phyloP scores from a whole-genome alignment of 1,284 basidiomycete genomes.

The Meripilus lineatus region DNA sequence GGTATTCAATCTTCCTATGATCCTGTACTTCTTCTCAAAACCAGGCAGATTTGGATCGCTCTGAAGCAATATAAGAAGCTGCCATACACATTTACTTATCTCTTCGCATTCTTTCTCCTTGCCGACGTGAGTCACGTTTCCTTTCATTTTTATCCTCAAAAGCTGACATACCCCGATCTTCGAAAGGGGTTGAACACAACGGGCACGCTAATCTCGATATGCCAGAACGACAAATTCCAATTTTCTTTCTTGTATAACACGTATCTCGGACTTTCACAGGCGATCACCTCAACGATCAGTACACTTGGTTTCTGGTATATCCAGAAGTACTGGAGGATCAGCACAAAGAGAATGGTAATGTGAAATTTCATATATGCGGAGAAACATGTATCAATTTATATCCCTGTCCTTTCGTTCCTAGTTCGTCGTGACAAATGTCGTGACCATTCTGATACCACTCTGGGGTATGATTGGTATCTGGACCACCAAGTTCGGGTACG shows the following conservation, averaged over 20 bases:
- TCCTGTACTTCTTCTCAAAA: constrained; percentile 1
- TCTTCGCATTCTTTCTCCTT: constrained; percentile 72
- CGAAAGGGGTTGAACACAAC: constrained; percentile 72
- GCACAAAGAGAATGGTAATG: constrained; percentile 71
- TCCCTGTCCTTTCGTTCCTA: constrained; percentile 18
- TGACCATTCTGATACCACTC: constrained; percentile 72
- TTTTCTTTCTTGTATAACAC: constrained; percentile 76
- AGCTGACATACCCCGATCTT: background rate
- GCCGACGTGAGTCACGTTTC: constrained; percentile 50
- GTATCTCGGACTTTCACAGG: constrained; percentile 71
- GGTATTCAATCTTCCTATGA: constrained; percentile 25
- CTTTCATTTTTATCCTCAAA: background rate
- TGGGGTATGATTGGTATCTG: constrained; percentile 89
- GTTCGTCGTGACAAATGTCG: constrained; percentile 75
- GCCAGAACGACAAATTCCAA: constrained; percentile 72
- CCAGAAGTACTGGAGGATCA: constrained; percentile 71
- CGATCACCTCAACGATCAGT: constrained; percentile 62
- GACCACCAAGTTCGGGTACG: constrained; percentile 67
- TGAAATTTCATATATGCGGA: background rate
- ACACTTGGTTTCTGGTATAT: constrained; percentile 79
- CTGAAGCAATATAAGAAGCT: constrained; percentile 65
- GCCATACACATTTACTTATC: constrained; percentile 73
- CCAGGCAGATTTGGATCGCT: constrained; percentile 59
- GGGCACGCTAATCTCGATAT: constrained; percentile 68
- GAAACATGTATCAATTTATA: background rate